Evolutionary conservation across 2,329 filamentous ascomycete genomes (phyloP), one percentile per base, ranked within the genome.

Genomic region (Fusarium zealandicum): DNA sequence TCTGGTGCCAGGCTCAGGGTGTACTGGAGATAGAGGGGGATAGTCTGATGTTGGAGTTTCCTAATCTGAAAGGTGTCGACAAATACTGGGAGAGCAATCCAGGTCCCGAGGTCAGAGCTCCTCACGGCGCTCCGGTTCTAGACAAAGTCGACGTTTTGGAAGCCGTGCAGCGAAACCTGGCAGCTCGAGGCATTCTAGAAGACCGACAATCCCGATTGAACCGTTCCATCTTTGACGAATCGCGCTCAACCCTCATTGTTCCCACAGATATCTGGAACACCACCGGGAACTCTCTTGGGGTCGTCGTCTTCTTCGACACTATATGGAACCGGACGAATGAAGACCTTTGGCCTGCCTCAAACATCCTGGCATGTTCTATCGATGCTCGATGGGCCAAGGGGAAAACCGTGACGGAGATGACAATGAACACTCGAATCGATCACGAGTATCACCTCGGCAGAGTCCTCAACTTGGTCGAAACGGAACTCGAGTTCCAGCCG

Each of bases 381-480:
- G 31, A 31, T 25, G 38, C 27, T 11, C 42, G 32, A 2, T 43
- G 37, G 16, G 3, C 20, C 11, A 38, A 52, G 4, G 32, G 5
- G 5, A 17, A 22, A 2, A 20, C 32, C 1, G 2, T 47, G 6
- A 52, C 41, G 13, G 16, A 41, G 6, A 25, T 30, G 30, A 36
- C 12, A 2, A 28, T 14, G 22, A 16, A 5, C 6, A 25, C 6
- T 7, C 28, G 4, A 4, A 18, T 52, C 11, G 11, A 5, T 6
- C 49, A 52, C 6, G 37, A 52, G 17, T 52, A 16, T 8, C 25
- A 41, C 5, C 2, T 10, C 5, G 42, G 49, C 3, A 52, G 22
- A 27, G 49, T 52, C 3, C 41, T 38, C 9, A 52, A 52, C 12
- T 9, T 40, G 16, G 41, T 55, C 8, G 13, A 40, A 6, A 43